Evolutionary conservation across 257 asterid species (phyloP).

Genomic region (Euphrasia confusa): DNA sequence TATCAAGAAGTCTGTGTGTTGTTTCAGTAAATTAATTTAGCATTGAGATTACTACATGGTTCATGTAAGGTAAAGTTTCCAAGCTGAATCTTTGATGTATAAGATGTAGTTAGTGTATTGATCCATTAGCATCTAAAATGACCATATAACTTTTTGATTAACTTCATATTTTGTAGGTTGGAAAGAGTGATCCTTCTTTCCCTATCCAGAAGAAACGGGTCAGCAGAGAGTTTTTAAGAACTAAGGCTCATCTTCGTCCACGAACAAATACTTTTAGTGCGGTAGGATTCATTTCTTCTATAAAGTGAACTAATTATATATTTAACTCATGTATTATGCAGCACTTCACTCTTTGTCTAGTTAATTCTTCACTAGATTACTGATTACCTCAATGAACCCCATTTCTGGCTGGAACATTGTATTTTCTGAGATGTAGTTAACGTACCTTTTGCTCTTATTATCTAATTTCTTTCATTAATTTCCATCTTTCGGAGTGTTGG

Average conservation of each 20-base stretch:
- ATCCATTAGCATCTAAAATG: constrained; percentile 6
- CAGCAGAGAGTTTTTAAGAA: constrained; percentile 89
- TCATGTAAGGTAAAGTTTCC: constrained; percentile 14
- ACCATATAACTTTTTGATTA: constrained; percentile 18
- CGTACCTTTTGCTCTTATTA: constrained; percentile 9
- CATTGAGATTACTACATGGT: constrained; percentile 3
- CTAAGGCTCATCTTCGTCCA: constrained; percentile 98
- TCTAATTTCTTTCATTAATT: constrained; percentile 3
- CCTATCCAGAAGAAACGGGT: constrained; percentile 97
- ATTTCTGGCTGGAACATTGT: neutral
- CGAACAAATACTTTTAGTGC: constrained; percentile 97
- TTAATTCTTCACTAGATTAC: neutral
- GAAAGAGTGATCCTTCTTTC: constrained; percentile 80
- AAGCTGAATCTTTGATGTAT: constrained; percentile 13
- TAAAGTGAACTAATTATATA: constrained; percentile 5
- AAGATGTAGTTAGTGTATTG: neutral
- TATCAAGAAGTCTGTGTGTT: constrained; percentile 17
- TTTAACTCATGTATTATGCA: neutral
- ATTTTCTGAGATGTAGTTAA: constrained; percentile 6
- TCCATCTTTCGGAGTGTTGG: constrained; percentile 18
- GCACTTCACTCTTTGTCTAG: neutral
- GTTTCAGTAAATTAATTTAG: constrained; percentile 9
- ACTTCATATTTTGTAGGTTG: constrained; percentile 48
- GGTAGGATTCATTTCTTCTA: constrained; percentile 45
- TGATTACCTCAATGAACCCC: neutral